Percentiles rank a stretch among this genome's conserved stretches.
phyloP scores from a whole-genome alignment of 768 basidiomycete species.

The Clathrus columnatus region DNA sequence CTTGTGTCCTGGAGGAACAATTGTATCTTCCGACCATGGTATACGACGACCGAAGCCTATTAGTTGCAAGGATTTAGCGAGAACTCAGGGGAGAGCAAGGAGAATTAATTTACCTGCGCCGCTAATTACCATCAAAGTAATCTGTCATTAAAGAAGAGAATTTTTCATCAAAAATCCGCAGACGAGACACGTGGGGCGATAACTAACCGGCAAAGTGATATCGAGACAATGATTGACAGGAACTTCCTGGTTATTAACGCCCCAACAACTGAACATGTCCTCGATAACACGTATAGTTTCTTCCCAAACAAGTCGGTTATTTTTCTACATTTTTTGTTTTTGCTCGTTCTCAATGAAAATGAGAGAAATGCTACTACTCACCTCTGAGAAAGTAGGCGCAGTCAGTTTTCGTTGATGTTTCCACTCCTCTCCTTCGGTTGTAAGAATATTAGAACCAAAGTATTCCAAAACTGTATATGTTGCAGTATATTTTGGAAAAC shows the following conservation, averaged over 20 bases:
- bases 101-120: constrained; percentile 33
- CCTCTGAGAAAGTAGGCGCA: constrained; percentile 60
- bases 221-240: constrained; percentile 39
- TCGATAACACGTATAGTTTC: constrained; percentile 34
- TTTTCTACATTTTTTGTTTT: constrained; percentile 21
- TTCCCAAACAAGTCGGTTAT: constrained; percentile 40
- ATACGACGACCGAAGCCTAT: constrained; percentile 44
- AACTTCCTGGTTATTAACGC: constrained; percentile 35
- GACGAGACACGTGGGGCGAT: neutral
- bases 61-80: neutral
- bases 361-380: constrained; percentile 14
- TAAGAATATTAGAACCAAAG: constrained; percentile 57
- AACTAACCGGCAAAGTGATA: constrained; percentile 43
- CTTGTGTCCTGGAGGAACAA: constrained; percentile 33
- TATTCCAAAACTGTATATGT: constrained; percentile 37
- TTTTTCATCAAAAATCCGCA: neutral
- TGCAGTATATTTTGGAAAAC: constrained; percentile 49
- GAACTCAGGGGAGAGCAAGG: neutral
- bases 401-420: constrained; percentile 54
- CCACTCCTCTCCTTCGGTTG: constrained; percentile 56
- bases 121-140: constrained; percentile 40
- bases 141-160: neutral
- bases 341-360: neutral
- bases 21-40: constrained; percentile 38
- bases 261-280: constrained; percentile 39